phyloP scores from a whole-genome alignment of 2,329 filamentous ascomycete genomes.

The Colletotrichum higginsianum region DNA sequence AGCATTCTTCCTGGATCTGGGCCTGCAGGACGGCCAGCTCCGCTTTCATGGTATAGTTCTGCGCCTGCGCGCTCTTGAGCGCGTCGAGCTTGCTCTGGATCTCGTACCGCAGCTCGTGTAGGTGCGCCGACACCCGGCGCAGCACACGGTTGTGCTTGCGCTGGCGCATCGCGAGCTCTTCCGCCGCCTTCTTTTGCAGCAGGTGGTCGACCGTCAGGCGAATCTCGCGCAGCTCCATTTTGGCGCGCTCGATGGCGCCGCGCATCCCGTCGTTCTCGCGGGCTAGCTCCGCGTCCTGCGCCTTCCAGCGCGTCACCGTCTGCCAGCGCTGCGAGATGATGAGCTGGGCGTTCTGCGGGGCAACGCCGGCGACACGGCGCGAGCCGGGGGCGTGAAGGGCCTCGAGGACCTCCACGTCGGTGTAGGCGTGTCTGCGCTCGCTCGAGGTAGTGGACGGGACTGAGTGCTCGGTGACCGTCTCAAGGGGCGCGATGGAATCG shows the following conservation, averaged over 20 bases:
- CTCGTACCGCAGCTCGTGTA: slow-evolving; percentile 45
- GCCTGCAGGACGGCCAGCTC: slow-evolving; percentile 26
- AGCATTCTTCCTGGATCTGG: slow-evolving; percentile 36
- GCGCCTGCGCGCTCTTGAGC: slow-evolving; percentile 28
- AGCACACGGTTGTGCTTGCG: slow-evolving; percentile 46
- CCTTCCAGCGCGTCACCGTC: slow-evolving; percentile 34
- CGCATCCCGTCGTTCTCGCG: slow-evolving; percentile 31
- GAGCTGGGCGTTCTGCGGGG: slow-evolving; percentile 36
- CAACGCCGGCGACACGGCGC: slow-evolving; percentile 45
- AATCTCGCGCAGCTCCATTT: slow-evolving; percentile 36
- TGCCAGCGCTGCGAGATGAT: slow-evolving; percentile 44
- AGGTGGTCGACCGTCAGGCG: slow-evolving; percentile 41
- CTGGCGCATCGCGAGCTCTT: slow-evolving; percentile 40
- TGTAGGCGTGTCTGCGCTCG: slow-evolving; percentile 28
- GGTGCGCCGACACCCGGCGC: slow-evolving; percentile 47
- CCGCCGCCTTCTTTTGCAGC: slow-evolving; percentile 36
- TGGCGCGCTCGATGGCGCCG: slow-evolving; percentile 17
- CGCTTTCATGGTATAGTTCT: slow-evolving; percentile 38
- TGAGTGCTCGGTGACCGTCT: slow-evolving; percentile 22
- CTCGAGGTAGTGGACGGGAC: slow-evolving; percentile 12
- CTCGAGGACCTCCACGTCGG: slow-evolving; percentile 41
- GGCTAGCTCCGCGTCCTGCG: slow-evolving; percentile 21
- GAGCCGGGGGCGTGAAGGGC: slow-evolving; percentile 45
- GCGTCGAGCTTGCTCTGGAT: slow-evolving; percentile 41
- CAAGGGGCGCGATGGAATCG: slow-evolving; percentile 29